Base-by-base conservation (phyloP, 2,329 filamentous ascomycete species). In the Ceratocystis diversiconidia region DNA sequence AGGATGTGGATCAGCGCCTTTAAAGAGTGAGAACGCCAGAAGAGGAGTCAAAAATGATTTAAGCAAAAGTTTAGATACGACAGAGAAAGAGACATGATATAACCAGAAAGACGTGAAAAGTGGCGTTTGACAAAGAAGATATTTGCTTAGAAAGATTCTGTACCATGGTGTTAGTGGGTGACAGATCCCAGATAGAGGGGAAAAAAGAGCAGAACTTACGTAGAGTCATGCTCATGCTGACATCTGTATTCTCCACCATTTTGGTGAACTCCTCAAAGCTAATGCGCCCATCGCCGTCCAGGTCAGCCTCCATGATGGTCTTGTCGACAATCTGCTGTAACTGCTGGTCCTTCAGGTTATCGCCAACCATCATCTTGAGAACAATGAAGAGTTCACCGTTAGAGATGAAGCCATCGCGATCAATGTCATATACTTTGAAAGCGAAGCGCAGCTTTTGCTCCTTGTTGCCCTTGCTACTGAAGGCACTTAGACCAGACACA, bases 311-410 rank as follows among this genome's bases (percentile, higher is more conserved):
- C 94, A 97, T 97, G 75, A 99, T 97, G 68, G 94, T 99, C 85
- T 99, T 99, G 80, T 99, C 94, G 71, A 99, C 94, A 75, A 99
- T 99, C 84, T 92, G 94, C 79, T 99, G 94, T 75, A 99, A 79
- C 79, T 99, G 94, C 78, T 96, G 90, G 76, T 99, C 94, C 82
- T 99, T 99, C 73, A 99, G 79, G 77, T 99, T 99, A 79, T 89
- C 96, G 68, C 94, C 94, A 63, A 99, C 94, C 94, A 99, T 99
- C 94, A 99, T 99, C 88, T 99, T 99, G 73, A 99, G 82, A 73
- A 99, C 94, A 73, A 99, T 97, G 76, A 97, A 99, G 63, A 99
- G 84, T 80, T 99, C 94, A 72, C 94, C 94, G 76, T 99, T 99
- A 80, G 90, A 95, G 74, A 99, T 99, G 79, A 89, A 99, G 28